These are phyloP conservation scores for Phytophthora aleatoria DNA, from an alignment of 352 stramenopile species.

Conservation along the genomic window DNA sequence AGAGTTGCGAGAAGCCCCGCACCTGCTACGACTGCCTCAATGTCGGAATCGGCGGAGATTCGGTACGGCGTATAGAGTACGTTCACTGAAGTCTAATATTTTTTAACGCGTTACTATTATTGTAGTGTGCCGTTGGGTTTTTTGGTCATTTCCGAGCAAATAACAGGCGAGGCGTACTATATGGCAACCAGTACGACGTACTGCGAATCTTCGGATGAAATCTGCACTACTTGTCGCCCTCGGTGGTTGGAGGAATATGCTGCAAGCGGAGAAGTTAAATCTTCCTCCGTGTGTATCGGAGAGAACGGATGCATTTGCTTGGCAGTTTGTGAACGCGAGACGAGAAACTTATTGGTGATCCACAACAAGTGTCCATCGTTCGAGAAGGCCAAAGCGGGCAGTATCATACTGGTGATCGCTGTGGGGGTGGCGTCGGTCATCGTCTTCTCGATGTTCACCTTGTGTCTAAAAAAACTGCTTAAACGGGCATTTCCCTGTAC, in stretches of 20 bases:
- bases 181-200: constrained; percentile 44
- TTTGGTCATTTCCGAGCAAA: constrained; percentile 19
- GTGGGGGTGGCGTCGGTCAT: constrained; percentile 23
- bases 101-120: neutral
- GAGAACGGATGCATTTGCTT: constrained; percentile 42
- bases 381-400: constrained; percentile 20
- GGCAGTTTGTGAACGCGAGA: constrained; percentile 40
- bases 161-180: constrained; percentile 51
- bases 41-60: constrained; percentile 29
- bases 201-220: constrained; percentile 41
- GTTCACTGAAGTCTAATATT: neutral
- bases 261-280: constrained; percentile 18
- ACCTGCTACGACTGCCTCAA: constrained; percentile 52
- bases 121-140: constrained; percentile 36
- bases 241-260: constrained; percentile 32
- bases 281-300: constrained; percentile 25
- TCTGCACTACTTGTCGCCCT: constrained; percentile 38
- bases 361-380: constrained; percentile 23
- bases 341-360: constrained; percentile 25
- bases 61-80: constrained; percentile 13
- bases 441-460: constrained; percentile 30
- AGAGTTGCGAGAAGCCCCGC: constrained; percentile 31
- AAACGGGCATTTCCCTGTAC: constrained; percentile 17
- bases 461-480: constrained; percentile 20
- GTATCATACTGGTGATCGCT: constrained; percentile 26